Percentiles rank a stretch among this genome's conserved stretches.
phyloP scores from a whole-genome alignment of 495 filamentous ascomycete species.

The Aspergillus homomorphus region DNA sequence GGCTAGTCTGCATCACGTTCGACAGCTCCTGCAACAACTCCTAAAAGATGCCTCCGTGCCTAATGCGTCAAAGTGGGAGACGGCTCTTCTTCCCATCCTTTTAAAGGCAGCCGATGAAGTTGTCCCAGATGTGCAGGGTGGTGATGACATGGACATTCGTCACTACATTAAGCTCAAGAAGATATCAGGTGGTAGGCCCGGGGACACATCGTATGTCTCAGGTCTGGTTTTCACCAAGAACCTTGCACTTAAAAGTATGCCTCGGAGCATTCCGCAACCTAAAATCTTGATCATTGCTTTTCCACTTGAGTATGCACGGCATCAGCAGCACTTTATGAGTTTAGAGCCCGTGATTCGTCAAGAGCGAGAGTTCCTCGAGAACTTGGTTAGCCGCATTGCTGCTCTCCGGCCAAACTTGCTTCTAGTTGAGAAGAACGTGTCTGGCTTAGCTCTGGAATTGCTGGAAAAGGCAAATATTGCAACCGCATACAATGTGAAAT shows the following conservation, averaged over 20 bases:
- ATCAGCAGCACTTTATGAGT: constrained; percentile 97
- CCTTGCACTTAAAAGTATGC: constrained; percentile 92
- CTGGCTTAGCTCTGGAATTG: constrained; percentile 83
- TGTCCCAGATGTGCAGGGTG: constrained; percentile 81
- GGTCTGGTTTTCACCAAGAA: constrained; percentile 98
- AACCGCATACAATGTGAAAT: constrained; percentile 93
- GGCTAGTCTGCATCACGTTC: constrained; percentile 84
- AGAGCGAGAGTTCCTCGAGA: constrained; percentile 90
- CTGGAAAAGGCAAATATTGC: constrained; percentile 84
- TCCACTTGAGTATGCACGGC: constrained; percentile 91
- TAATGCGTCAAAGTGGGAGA: constrained; percentile 78
- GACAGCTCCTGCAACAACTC: constrained; percentile 77
- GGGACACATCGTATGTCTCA: constrained; percentile 91
- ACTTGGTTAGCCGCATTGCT: constrained; percentile 88
- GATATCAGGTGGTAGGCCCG: constrained; percentile 82
- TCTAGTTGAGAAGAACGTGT: constrained; percentile 85
- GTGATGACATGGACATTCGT: constrained; percentile 96
- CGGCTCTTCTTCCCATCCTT: constrained; percentile 84
- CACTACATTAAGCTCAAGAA: constrained; percentile 98
- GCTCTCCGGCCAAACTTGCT: constrained; percentile 80
- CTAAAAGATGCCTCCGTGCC: constrained; percentile 72
- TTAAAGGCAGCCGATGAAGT: constrained; percentile 92
- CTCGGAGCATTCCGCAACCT: constrained; percentile 75
- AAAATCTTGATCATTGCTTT: constrained; percentile 93
- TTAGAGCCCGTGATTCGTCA: constrained; percentile 95